Percentiles rank a stretch among this genome's conserved stretches.
Conservation (phyloP, 208 protist species). For the Leishmania martiniquensis region DNA sequence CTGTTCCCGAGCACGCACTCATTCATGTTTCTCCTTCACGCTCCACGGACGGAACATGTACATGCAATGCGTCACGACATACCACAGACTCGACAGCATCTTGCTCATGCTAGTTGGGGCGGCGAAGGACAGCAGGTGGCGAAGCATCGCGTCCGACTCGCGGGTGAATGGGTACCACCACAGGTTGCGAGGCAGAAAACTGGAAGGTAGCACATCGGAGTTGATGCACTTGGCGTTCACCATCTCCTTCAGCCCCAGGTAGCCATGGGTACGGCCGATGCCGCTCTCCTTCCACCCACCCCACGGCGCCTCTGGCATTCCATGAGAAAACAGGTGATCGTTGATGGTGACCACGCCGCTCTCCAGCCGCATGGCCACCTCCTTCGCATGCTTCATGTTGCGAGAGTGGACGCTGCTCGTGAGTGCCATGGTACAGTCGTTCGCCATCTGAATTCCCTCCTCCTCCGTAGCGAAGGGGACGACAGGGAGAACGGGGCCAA, state of each 20-base stretch:
- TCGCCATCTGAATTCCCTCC: conserved; percentile 79
- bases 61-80: conserved; percentile 32
- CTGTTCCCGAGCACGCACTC: neutral
- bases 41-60: conserved; percentile 72
- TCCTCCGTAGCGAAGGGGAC: conserved; percentile 76
- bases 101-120: conserved; percentile 40
- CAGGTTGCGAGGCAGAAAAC: conserved; percentile 53
- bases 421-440: conserved; percentile 72
- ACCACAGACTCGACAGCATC: conserved; percentile 27
- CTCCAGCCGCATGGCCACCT: conserved; percentile 57
- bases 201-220: conserved; percentile 42
- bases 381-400: conserved; percentile 32
- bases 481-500: conserved; percentile 90
- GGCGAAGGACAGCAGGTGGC: conserved; percentile 33
- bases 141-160: conserved; percentile 43
- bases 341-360: conserved; percentile 89
- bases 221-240: conserved; percentile 87
- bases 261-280: conserved; percentile 84
- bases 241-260: conserved; percentile 81
- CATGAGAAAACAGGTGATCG: conserved; percentile 71
- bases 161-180: conserved; percentile 80
- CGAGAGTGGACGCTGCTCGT: conserved; percentile 81
- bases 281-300: conserved; percentile 91
- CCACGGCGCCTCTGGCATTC: conserved; percentile 82
- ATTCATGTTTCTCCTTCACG: conserved; percentile 29